Evolutionary conservation across 1,284 basidiomycete species (phyloP), one percentile per base, ranked within the genome.

Genomic region (Marasmius tenuissimus): DNA sequence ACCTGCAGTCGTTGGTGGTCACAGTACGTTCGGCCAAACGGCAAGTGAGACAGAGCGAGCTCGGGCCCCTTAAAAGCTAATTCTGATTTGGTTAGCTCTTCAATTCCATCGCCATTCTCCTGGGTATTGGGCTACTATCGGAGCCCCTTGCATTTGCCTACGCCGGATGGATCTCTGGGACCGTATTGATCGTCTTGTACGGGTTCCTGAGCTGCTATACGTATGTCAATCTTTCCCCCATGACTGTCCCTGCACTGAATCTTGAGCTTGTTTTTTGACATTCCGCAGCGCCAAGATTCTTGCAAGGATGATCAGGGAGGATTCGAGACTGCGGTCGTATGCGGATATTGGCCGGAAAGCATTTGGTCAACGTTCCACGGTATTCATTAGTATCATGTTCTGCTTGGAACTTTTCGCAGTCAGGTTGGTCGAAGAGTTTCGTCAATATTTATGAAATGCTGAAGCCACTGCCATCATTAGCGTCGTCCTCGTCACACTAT

Each of bases 81-180:
- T 27, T 27, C 27, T 27, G 27, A 27, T 27, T 27, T 35, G 11
- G 42, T 18, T 65, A 94, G 92, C 77, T 97, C n/a, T 96, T 96
- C 78, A 97, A 97, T 70, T 89, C 91, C 8, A 91, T 91, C 52
- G 94, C 93, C 9, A 92, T 95, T 33, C 78, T 96, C 10, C 80
- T 96, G 8, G 95, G 95, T 5, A 92, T 97, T 65, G 95, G 95
- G 2, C 89, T 97, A 80, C 82, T 97, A 1, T 94, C 93, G 2
- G 91, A 96, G 72, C 93, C 95, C 0, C 80, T 96, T 18, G 94
- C 94, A 0, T 95, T 95, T 71, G 86, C 92, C 1, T 93, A 92
- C 68, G 88, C 93, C 0, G 94, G 94, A 6, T 96, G 94, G 94
- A 79, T 90, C 27, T 80, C 82, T 39, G 94, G 94, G 5, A 89